A percentile compares a stretch with the other conserved stretches of the same genome.
Evolutionary conservation across 331 rosid species (phyloP).

Genomic region (Pyracantha coccinea): DNA sequence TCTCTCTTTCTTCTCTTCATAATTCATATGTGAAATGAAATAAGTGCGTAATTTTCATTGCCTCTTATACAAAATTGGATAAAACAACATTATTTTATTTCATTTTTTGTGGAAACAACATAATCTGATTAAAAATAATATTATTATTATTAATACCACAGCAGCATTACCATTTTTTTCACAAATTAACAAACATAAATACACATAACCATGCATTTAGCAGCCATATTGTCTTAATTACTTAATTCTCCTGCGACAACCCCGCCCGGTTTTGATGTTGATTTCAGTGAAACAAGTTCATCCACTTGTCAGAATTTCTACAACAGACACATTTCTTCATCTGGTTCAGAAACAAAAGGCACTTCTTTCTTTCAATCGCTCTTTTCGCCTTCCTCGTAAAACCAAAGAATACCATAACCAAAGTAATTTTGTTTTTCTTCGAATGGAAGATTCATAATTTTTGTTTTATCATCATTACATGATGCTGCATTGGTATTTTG

Average conservation of each 20-base stretch:
- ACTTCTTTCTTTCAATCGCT: constrained; percentile 18
- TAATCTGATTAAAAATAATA: not conserved
- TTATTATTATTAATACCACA: not conserved
- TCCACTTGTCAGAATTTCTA: constrained; percentile 7
- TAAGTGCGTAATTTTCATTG: not conserved
- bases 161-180: not conserved
- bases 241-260: not conserved
- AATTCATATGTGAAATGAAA: not conserved
- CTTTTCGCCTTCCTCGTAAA: constrained; percentile 14
- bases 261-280: not conserved
- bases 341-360: constrained; percentile 10
- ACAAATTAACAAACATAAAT: not conserved
- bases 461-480: not conserved
- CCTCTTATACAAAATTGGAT: not conserved
- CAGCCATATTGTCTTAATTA: not conserved
- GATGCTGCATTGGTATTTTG: not conserved
- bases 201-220: not conserved
- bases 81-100: not conserved
- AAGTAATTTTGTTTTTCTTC: not conserved
- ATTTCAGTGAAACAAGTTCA: not conserved
- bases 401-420: not conserved
- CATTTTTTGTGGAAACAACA: not conserved
- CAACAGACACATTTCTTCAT: constrained; percentile 15
- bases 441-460: not conserved
- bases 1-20: not conserved